Evolutionary conservation across 495 filamentous ascomycete species (phyloP), one percentile per base, ranked within the genome.

Genomic region (Penicillium daleae): DNA sequence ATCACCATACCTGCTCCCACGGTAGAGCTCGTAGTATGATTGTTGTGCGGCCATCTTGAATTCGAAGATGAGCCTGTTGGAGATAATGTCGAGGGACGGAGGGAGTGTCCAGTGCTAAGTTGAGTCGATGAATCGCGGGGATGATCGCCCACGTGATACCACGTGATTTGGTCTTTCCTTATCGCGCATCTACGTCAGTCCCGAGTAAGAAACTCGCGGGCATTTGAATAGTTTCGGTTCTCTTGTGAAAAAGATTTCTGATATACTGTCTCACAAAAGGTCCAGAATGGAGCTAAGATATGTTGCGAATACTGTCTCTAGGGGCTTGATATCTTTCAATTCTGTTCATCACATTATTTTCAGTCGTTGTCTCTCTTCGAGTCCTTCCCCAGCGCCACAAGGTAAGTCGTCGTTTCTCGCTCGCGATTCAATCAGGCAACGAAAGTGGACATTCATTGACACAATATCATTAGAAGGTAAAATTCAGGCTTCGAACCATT

Each of bases 1-100:
- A 39, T 29, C 32, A 19, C 15, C 55, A 55, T 91, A 97, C 93
- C 92, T 97, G 87, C 92, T 95, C 80, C 92, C 90, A 67, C 93
- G 92, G 76, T 99, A 99, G 65, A 99, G 86, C 85, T 99, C 95
- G 75, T 97, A 98, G 78, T 91, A 97, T 62, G 75, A 76, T 24
- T 31, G 59, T 48, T 56, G 77, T 22, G 74, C 53, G 61, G 71
- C 72, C 75, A 79, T 78, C 39, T 26, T 66, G 39, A 51, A 46
- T 46, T 22, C 19, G n/a, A 37, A 26, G 27, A 59, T 54, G 37
- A 46, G 32, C 57, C 26, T 54, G 56, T 61, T 44, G 17, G 51
- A 48, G 39, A 29, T 56, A 46, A 57, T 60, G 61, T 33, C 58
- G 37, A 53, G 56, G 44, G 39, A 35, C 21, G 54, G 32, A 59